Percentiles rank a stretch among this genome's conserved stretches.
phyloP scores from a whole-genome alignment of 2,329 filamentous ascomycete genomes.

The Cercospora sesami region DNA sequence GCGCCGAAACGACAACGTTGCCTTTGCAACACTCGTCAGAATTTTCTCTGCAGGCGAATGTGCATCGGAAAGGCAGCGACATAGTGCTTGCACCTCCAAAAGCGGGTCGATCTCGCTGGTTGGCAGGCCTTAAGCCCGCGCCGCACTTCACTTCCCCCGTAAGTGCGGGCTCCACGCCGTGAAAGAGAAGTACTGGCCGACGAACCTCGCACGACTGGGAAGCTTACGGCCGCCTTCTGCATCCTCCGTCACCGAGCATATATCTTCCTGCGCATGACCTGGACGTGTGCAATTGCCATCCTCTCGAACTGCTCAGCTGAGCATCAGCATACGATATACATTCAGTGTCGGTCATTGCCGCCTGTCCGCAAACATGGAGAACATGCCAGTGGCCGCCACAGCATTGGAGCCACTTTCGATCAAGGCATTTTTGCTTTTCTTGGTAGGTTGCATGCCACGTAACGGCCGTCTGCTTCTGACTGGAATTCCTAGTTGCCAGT shows the following conservation, averaged over 20 bases:
- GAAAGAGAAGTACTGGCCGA: neutral
- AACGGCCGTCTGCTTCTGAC: neutral
- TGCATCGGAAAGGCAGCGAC: neutral
- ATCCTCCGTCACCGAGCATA: neutral
- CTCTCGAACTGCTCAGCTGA: neutral
- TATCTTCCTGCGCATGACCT: neutral
- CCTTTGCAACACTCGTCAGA: neutral
- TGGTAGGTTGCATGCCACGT: constrained; percentile 13
- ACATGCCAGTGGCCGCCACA: neutral
- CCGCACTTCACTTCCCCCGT: neutral
- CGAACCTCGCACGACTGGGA: neutral
- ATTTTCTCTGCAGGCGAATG: neutral
- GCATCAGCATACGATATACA: neutral
- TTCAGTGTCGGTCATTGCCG: neutral
- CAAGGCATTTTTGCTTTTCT: constrained; percentile 18
- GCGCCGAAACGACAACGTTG: neutral
- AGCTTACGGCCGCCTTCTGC: neutral
- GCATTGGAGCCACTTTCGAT: constrained; percentile 14
- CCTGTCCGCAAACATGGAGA: neutral
- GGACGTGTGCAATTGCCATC: neutral
- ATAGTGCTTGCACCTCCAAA: neutral
- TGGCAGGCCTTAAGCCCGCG: neutral
- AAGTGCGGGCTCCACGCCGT: neutral
- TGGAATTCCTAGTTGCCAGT: neutral
- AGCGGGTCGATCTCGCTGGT: neutral